Conservation (phyloP, 2,329 filamentous ascomycete species). For the Colletotrichum sp. region DNA sequence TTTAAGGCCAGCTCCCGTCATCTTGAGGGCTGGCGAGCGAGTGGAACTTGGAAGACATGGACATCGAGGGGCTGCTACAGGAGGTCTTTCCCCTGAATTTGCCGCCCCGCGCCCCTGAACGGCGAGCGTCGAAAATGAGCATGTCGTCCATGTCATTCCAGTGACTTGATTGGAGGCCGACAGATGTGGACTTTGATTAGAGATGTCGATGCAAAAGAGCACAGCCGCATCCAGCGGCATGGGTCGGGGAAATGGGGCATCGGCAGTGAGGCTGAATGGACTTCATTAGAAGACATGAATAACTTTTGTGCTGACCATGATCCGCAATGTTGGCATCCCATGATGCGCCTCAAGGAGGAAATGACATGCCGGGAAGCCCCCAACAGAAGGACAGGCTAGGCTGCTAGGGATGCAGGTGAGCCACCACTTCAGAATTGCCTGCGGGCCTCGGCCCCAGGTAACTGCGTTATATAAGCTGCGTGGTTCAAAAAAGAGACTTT, state of each 20-base stretch:
- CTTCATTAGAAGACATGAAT: not conserved
- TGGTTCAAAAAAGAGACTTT: no score
- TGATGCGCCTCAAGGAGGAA: not conserved
- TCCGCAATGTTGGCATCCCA: not conserved
- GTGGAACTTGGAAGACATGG: not conserved
- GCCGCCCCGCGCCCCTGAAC: not conserved
- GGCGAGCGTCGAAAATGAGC: not conserved
- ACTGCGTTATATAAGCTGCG: no score
- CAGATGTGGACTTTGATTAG: not conserved
- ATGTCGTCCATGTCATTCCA: not conserved
- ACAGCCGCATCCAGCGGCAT: not conserved
- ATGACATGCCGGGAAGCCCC: not conserved
- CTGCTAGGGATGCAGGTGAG: not conserved
- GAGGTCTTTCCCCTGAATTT: constrained; percentile 5
- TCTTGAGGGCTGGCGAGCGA: not conserved
- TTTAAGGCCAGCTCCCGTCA: not conserved
- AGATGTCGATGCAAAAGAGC: not conserved
- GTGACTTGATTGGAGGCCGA: not conserved
- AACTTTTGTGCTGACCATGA: not conserved
- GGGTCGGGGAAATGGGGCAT: not conserved
- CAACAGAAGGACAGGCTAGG: not conserved
- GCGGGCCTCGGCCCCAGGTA: no score
- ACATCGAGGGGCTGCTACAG: not conserved
- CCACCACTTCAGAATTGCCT: not conserved
- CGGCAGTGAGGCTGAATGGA: not conserved